Base-by-base conservation (phyloP, 208 protist genomes). In the Balamuthia mandrillaris region DNA sequence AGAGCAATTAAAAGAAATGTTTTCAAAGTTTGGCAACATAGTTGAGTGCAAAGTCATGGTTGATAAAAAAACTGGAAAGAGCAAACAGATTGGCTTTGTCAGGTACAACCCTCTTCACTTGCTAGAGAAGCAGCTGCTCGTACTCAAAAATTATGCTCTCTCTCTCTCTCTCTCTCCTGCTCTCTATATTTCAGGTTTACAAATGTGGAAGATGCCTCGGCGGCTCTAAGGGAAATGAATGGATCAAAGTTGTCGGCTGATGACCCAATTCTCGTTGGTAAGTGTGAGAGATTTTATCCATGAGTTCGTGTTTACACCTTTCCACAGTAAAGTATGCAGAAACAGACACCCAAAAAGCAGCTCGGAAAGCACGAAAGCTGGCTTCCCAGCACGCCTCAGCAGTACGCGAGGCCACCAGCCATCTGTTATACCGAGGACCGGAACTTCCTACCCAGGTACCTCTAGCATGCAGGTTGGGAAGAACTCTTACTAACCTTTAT, bases 241-340 rank as follows among this genome's bases (percentile, higher is more conserved):
- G 68, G 68, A n/a, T 31, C 45, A 9, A 24, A 29, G 16, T 16
- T 78, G 10, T 58, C 68, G 6, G 16, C 45, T 58, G 42, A 51
- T 24, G 35, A 24, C 39, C 24, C 41, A 44, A 35, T 44, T 61
- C 37, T 78, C 18, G 54, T 51, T 16, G 68, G 68, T 78, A 75
- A 16, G 16, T 10, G 14, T 52, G 18, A 10, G 10, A n/a, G 10
- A 18, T 52, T 52, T n/a, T 18, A 52, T 18, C 18, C 47, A 52
- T 70, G n/a, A 14, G 16, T 70, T 12, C 27, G 27, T 41, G 27
- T n/a, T 14, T 41, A 27, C 61, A 14, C 61, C n/a, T 41, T n/a
- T 18, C n/a, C 27, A 27, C 66, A 78, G 68, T 78, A 35, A 78
- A 78, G 49, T 78, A 60, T n/a, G 68, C 68, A 16, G 68, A 78